Evolutionary conservation across 805 yeast species (phyloP).

Genomic region (Millerozyma miso): DNA sequence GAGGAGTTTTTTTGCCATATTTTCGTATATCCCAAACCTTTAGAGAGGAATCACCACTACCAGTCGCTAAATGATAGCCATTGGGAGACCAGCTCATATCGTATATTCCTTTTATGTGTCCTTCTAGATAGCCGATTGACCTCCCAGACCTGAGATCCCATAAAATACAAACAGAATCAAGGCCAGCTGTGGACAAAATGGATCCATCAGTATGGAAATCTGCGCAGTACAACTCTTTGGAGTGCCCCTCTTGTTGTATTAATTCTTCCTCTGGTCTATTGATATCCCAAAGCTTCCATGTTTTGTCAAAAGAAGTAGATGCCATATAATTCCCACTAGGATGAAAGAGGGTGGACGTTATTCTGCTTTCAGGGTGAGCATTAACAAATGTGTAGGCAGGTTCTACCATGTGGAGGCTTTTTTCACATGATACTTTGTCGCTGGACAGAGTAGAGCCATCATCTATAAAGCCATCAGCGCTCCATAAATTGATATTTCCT

Average conservation of each 20-base stretch:
- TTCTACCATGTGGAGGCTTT: slow-evolving; percentile 14
- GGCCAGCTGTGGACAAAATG: slow-evolving; percentile 69
- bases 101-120: slow-evolving; percentile 72
- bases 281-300: slow-evolving; percentile 89
- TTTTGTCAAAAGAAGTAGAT: slow-evolving; percentile 75
- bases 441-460: neutral
- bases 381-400: slow-evolving; percentile 5
- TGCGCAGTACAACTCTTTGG: slow-evolving; percentile 62
- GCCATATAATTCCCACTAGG: slow-evolving; percentile 56
- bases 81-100: slow-evolving; percentile 70
- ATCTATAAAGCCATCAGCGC: slow-evolving; percentile 1
- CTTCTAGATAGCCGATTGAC: slow-evolving; percentile 51
- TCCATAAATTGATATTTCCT: slow-evolving; percentile 34
- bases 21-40: slow-evolving; percentile 83
- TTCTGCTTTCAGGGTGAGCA: slow-evolving; percentile 45
- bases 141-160: slow-evolving; percentile 89
- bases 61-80: slow-evolving; percentile 75
- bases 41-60: slow-evolving; percentile 75
- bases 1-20: slow-evolving; percentile 20
- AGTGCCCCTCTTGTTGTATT: slow-evolving; percentile 80
- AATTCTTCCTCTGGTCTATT: slow-evolving; percentile 42
- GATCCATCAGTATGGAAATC: slow-evolving; percentile 76
- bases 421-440: slow-evolving; percentile 3
- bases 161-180: slow-evolving; percentile 65
- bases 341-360: slow-evolving; percentile 60